Percentiles rank a stretch among this genome's conserved stretches.
These are phyloP conservation scores for Cinchona pubescens DNA, from an alignment of 257 asterid species.

Conservation along the genomic window DNA sequence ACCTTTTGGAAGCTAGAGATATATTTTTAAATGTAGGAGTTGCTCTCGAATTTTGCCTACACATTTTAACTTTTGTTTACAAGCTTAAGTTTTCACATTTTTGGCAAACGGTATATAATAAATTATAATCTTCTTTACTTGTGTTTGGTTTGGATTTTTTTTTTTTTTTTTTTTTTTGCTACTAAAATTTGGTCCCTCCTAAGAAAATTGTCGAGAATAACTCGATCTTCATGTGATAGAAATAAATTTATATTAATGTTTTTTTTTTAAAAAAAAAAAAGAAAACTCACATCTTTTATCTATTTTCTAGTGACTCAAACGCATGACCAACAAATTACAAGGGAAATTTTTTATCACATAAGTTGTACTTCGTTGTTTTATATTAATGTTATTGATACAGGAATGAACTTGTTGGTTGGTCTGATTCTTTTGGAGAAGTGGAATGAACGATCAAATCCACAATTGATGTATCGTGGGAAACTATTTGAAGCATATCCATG, in stretches of 20 bases:
- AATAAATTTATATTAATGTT: too few species aligned
- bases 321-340: too few species aligned
- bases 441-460: not conserved
- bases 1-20: not conserved
- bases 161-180: not conserved
- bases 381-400: too few species aligned
- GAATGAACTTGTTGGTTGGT: not conserved
- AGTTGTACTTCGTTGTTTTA: too few species aligned
- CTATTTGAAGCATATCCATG: not conserved
- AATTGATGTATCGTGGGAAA: not conserved
- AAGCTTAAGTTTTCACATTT: not conserved
- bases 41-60: not conserved
- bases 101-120: conserved; percentile 11
- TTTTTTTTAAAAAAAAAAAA: too few species aligned
- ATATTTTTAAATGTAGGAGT: conserved; percentile 13
- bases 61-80: not conserved
- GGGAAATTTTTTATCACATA: too few species aligned
- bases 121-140: not conserved
- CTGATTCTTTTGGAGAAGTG: too few species aligned
- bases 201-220: not conserved
- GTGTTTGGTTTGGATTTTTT: not conserved
- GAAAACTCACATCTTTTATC: too few species aligned
- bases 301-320: too few species aligned
- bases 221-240: not conserved
- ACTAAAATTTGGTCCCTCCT: not conserved